Evolutionary conservation across 1,284 basidiomycete genomes (phyloP).

Genomic region (Microbotryum saponariae): DNA sequence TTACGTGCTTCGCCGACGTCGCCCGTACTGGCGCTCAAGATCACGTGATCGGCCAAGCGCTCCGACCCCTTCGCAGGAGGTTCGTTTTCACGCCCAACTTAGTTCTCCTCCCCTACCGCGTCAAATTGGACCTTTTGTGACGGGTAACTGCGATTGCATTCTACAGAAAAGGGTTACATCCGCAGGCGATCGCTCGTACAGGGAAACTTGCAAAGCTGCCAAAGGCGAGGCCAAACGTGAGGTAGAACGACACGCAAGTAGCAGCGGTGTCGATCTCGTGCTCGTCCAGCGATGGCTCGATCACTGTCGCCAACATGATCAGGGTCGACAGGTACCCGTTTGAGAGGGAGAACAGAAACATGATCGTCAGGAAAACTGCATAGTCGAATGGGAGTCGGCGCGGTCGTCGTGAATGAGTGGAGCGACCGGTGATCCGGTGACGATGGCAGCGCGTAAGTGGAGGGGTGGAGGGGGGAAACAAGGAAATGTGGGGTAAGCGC

Average conservation of each 20-base stretch:
- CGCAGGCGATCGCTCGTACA: slow-evolving; percentile 25
- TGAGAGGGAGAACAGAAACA: slow-evolving; percentile 34
- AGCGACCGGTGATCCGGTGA: not conserved
- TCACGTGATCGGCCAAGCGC: too few species aligned
- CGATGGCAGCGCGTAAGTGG: not conserved
- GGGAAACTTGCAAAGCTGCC: slow-evolving; percentile 32
- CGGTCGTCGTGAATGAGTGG: not conserved
- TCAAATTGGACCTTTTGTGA: too few species aligned
- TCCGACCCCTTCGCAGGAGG: too few species aligned
- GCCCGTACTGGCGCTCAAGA: too few species aligned
- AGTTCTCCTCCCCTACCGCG: too few species aligned
- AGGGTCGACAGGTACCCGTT: slow-evolving; percentile 37
- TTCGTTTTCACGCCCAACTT: too few species aligned
- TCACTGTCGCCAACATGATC: slow-evolving; percentile 36
- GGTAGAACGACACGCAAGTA: slow-evolving; percentile 33
- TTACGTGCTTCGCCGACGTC: too few species aligned
- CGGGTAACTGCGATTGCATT: not conserved
- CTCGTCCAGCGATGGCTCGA: slow-evolving; percentile 31
- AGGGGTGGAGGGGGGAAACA: not conserved
- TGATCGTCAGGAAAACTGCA: slow-evolving; percentile 33
- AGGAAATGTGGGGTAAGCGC: too few species aligned
- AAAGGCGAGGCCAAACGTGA: slow-evolving; percentile 29
- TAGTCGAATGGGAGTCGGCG: not conserved
- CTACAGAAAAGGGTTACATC: slow-evolving; percentile 23
- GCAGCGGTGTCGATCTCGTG: slow-evolving; percentile 36